Evolutionary conservation across 192 early-diverging fungal species (phyloP), one percentile per base, ranked within the genome.

Genomic region (Rhizophagus prolifer): DNA sequence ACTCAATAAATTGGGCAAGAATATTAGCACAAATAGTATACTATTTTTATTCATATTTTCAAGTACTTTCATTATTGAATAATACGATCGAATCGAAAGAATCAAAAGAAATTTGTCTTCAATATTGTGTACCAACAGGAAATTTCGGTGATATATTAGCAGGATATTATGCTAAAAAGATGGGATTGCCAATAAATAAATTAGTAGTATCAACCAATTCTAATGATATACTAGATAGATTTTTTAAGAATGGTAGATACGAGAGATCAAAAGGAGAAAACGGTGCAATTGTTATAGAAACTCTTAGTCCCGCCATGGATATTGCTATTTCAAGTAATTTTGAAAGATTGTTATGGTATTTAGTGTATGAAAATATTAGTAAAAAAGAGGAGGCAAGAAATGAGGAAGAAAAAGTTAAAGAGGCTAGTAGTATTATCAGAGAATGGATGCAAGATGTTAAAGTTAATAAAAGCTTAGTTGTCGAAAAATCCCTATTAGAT

Each of bases 1-100:
- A 99, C 85, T 99, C 97, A 13, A 99, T 99, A 88, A 99, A 99
- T 88, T 98, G 96, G 96, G 96, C 96, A 14, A 90, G 96, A 50
- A 99, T 99, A 72, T 84, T 99, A 58, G 95, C 94, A 13, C 97
- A 99, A 84, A 99, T 92, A 61, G 88, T 91, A 31, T 99, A 99
- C 84, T 99, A 99, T 85, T 96, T 96, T 85, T 88, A 95, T 81
- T 90, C 96, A 19, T 99, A 95, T 85, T 95, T 97, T 80, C 68
- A 72, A 13, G 77, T 90, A 38, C 77, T 85, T 54, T 81, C 85
- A 10, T 81, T 81, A 10, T 83, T 87, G 71, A 86, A 86, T 70
- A 79, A 88, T 58, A 74, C 72, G 7, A 81, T 84, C 34, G 83
- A 78, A 50, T 86, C 86, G 21, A 61, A 74, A 21, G 80, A 80